Percentiles rank a stretch among this genome's conserved stretches.
Evolutionary conservation across 768 basidiomycete genomes (phyloP).

Genomic region (Lactarius deliciosus): DNA sequence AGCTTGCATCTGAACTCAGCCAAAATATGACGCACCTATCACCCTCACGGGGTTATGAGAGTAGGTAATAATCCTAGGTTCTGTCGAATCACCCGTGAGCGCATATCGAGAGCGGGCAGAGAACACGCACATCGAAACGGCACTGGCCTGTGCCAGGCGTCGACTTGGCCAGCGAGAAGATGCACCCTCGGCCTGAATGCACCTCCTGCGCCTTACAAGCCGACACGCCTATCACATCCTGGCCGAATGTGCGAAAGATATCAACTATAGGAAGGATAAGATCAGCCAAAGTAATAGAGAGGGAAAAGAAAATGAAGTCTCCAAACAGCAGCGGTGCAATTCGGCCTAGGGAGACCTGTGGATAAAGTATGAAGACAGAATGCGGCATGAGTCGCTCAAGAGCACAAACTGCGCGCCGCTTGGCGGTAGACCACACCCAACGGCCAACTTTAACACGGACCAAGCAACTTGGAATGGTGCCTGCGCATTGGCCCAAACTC

Average conservation of each 20-base stretch:
- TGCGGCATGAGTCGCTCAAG: neutral
- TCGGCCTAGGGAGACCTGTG: neutral
- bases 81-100: neutral
- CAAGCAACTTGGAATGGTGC: neutral
- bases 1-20: neutral
- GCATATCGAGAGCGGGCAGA: neutral
- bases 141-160: neutral
- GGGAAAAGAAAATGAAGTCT: neutral
- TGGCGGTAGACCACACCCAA: neutral
- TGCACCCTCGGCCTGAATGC: conserved; percentile 17
- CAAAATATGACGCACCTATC: neutral
- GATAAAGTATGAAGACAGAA: neutral
- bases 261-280: neutral
- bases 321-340: neutral
- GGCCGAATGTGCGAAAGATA: neutral
- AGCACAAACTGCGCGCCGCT: neutral
- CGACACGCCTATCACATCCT: neutral
- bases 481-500: neutral
- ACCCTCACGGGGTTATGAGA: neutral
- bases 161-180: neutral
- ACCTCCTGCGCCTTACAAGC: conserved; percentile 1
- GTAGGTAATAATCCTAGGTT: neutral
- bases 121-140: neutral
- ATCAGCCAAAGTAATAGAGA: neutral
- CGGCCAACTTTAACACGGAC: too few relatives aligned